These are phyloP conservation scores for Solanum megistacrolobum DNA, from an alignment of 257 asterid genomes.

Conservation along the genomic window DNA sequence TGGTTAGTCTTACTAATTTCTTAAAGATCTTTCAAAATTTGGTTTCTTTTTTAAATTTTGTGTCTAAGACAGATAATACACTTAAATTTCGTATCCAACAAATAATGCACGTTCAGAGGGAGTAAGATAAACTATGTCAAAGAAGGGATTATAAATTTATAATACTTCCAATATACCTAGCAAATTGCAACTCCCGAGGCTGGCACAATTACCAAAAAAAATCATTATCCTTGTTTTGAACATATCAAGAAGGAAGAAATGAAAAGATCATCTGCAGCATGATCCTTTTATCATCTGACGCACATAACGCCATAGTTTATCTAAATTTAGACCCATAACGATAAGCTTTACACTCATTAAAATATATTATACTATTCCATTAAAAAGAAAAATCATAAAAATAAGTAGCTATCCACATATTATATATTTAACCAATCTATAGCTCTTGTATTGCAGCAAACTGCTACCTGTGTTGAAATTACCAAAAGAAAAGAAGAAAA, in stretches of 20 bases:
- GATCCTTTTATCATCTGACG: conserved; percentile 23
- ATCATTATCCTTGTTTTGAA: conserved; percentile 3
- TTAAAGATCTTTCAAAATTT: not conserved
- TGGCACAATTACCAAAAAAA: conserved; percentile 27
- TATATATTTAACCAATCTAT: not conserved
- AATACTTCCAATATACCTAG: not conserved
- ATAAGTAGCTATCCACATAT: conserved; percentile 18
- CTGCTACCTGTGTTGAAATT: not conserved
- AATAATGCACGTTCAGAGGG: not conserved
- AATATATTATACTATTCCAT: not conserved
- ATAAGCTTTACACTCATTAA: not conserved
- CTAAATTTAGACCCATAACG: conserved; percentile 13
- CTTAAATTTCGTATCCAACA: not conserved
- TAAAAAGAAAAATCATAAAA: not conserved
- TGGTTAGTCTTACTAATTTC: not conserved
- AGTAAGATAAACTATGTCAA: not conserved
- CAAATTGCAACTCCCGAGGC: conserved; percentile 25
- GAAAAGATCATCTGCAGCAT: not conserved
- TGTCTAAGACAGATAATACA: not conserved
- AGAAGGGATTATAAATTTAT: too few species aligned
- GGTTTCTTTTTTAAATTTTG: not conserved
- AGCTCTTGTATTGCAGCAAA: not conserved
- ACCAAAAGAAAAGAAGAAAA: not conserved
- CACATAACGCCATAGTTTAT: conserved; percentile 23
- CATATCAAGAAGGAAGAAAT: not conserved